Evolutionary conservation across 2,329 filamentous ascomycete species (phyloP), one percentile per base, ranked within the genome.

Genomic region (Trichophyton equinum): DNA sequence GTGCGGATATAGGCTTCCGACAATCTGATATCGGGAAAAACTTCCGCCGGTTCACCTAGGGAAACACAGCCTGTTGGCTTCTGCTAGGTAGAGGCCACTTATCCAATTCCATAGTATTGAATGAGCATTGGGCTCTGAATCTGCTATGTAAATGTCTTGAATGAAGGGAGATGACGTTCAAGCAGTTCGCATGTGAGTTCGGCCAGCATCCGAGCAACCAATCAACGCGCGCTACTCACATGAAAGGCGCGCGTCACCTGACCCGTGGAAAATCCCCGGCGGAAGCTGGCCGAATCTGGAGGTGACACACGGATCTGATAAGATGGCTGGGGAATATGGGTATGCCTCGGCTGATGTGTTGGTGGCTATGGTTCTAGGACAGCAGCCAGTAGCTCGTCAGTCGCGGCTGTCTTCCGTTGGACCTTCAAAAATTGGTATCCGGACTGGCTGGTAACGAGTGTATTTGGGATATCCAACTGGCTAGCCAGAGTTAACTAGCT

Each of bases 241-340:
- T 58, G 56, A 27, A 55, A 55, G 22, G 56, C 53, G 36, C 53
- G 36, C 25, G 36, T 58, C 56, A 58, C 56, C 36, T 58, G 56
- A 58, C 40, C 36, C 27, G 11, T 58, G 56, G 40, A 27, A 15
- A 30, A 42, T 46, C 30, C 36, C 40, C 9, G 56, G 56, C 56
- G 56, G 56, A 58, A 42, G 36, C 56, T 46, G 56, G 36, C 56
- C 36, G 56, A 44, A 36, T 38, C 51, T 38, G 51, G 51, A 55
- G 20, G 25, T 30, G 13, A 42, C 33, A 22, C 49, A 22, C 11
- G 22, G 27, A 55, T 55, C 51, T 55, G 51, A 55, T 55, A 55
- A 53, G 49, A 11, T 47, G 33, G 51, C 15, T 15, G 22, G 20
- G 40, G n/a, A 25, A 36, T 4, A 11, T n/a, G 15, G 36, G 11